Evolutionary conservation across 768 basidiomycete species (phyloP).

Genomic region (Russula sp.): DNA sequence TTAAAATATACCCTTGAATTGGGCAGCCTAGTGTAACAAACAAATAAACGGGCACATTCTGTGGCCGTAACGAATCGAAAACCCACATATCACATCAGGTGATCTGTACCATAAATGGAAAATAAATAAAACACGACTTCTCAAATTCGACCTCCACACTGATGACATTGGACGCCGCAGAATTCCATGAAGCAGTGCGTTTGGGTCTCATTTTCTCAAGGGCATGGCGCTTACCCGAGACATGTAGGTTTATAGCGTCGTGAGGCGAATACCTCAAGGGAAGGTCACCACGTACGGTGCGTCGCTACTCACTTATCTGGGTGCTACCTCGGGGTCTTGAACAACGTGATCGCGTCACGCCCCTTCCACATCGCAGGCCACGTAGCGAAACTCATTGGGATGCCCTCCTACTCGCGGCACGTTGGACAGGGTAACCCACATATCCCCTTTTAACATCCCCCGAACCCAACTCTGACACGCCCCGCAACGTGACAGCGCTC

Average conservation of each 20-base stretch:
- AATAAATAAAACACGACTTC: background rate
- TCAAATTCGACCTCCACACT: background rate
- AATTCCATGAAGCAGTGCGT: conserved; percentile 56
- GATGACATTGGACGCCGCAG: conserved; percentile 45
- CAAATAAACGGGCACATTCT: background rate
- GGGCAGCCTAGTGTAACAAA: background rate
- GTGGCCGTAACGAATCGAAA: background rate
- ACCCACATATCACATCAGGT: too few species aligned
- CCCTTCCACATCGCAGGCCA: conserved; percentile 44
- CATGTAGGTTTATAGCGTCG: conserved; percentile 62
- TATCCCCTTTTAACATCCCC: background rate
- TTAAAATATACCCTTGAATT: background rate
- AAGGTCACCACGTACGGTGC: conserved; percentile 74
- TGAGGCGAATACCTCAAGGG: conserved; percentile 60
- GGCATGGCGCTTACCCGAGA: background rate
- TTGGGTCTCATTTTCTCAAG: background rate
- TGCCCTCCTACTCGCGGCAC: conserved; percentile 73
- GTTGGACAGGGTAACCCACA: conserved; percentile 65
- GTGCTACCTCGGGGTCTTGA: background rate
- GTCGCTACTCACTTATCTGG: conserved; percentile 5
- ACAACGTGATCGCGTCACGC: background rate
- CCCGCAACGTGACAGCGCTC: conserved; percentile 46
- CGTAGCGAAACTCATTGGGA: conserved; percentile 72
- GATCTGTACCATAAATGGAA: background rate
- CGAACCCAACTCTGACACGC: background rate